Evolutionary conservation across 148 eudicot species (phyloP).

Genomic region (Vaccinium darrowii): DNA sequence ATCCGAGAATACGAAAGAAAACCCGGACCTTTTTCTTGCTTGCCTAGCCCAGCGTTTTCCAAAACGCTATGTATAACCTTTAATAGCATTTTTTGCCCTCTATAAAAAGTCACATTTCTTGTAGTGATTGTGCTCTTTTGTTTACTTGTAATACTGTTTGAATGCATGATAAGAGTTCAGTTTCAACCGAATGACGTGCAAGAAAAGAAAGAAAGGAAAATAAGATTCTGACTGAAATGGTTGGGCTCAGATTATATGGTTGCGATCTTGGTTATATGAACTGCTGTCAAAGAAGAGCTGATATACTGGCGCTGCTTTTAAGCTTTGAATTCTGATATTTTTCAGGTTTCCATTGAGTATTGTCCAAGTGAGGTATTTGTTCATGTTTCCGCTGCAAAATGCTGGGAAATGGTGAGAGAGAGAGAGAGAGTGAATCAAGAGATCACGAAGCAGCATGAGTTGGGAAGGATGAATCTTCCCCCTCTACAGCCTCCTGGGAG

Average conservation of each 20-base stretch:
- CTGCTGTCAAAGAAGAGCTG: neutral
- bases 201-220: neutral
- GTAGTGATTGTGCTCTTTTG: neutral
- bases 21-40: no score
- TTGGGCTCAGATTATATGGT: neutral
- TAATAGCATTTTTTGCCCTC: no score
- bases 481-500: slow-evolving; percentile 97
- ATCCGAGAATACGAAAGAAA: no score
- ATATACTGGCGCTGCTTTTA: neutral
- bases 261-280: neutral
- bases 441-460: slow-evolving; percentile 76
- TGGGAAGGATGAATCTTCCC: slow-evolving; percentile 65
- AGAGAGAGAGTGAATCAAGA: slow-evolving; percentile 71
- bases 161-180: neutral
- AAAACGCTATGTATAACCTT: no score
- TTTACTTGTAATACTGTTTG: neutral
- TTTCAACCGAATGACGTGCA: neutral
- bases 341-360: slow-evolving; percentile 75
- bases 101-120: no score
- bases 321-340: neutral
- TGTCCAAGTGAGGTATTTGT: slow-evolving; percentile 70
- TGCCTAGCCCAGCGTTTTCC: no score
- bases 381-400: slow-evolving; percentile 62
- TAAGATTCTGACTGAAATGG: neutral
- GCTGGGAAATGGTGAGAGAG: slow-evolving; percentile 93